phyloP scores from a whole-genome alignment of 163 green algal genomes.

The Volvox carteri region DNA sequence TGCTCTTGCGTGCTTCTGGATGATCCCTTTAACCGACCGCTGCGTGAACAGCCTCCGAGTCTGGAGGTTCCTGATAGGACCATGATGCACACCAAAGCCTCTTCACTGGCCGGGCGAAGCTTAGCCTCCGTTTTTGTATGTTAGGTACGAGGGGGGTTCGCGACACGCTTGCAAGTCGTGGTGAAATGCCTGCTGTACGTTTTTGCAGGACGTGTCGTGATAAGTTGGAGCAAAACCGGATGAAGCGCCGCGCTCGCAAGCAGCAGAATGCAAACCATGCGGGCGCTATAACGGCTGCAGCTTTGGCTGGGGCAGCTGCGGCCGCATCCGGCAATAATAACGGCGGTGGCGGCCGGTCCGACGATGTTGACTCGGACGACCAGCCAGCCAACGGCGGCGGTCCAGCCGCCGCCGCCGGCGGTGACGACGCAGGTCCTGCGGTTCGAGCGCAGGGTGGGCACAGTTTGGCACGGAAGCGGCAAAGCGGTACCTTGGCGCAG shows the following conservation, averaged over 20 bases:
- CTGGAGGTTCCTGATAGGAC: too few relatives aligned
- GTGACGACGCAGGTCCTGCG: not conserved
- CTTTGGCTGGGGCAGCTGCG: not conserved
- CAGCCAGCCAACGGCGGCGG: slow-evolving; percentile 11
- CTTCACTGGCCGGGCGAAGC: too few relatives aligned
- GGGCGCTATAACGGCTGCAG: not conserved
- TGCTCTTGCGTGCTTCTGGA: too few relatives aligned
- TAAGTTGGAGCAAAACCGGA: slow-evolving; percentile 52
- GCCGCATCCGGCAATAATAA: not conserved
- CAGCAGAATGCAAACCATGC: not conserved
- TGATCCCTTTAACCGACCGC: too few relatives aligned
- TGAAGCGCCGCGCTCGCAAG: slow-evolving; percentile 30
- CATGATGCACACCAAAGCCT: too few relatives aligned
- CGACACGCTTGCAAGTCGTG: too few relatives aligned
- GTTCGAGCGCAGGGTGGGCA: not conserved
- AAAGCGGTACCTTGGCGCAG: not conserved
- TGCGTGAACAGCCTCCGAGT: too few relatives aligned
- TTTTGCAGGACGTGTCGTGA: slow-evolving; percentile 43
- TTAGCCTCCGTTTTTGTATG: too few relatives aligned
- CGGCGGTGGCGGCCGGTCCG: not conserved
- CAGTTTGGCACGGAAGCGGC: slow-evolving; percentile 2
- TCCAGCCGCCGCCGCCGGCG: not conserved
- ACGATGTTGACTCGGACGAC: slow-evolving; percentile 40
- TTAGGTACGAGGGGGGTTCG: too few relatives aligned
- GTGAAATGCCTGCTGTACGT: too few relatives aligned